Percentiles rank a stretch among this genome's conserved stretches.
phyloP scores from a whole-genome alignment of 2,329 filamentous ascomycete genomes.

The Sclerotinia trifoliorum region DNA sequence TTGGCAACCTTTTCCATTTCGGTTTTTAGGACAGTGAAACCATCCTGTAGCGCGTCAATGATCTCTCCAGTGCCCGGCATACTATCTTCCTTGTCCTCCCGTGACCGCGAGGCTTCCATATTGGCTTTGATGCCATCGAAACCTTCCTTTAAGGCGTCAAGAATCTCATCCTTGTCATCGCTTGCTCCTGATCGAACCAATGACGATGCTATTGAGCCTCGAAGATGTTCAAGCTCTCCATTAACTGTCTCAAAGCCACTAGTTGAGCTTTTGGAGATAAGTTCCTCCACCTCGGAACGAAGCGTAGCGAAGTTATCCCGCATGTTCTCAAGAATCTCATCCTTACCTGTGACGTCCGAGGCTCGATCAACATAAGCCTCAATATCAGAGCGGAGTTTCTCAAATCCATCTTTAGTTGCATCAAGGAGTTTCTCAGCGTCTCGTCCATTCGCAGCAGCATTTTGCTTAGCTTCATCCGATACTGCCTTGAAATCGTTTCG shows the following conservation, averaged over 20 bases:
- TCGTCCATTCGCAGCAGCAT: conserved; percentile 72
- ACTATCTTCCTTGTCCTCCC: conserved; percentile 36
- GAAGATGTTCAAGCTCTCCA: conserved; percentile 60
- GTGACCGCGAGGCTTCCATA: conserved; percentile 47
- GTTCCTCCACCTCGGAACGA: conserved; percentile 63
- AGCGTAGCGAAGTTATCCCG: conserved; percentile 64
- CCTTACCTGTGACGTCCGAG: conserved; percentile 66
- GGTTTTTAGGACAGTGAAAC: conserved; percentile 71
- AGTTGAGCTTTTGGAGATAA: conserved; percentile 52
- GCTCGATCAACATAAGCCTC: conserved; percentile 76
- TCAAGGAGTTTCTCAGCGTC: conserved; percentile 88
- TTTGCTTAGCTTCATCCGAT: conserved; percentile 69
- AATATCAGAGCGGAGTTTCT: conserved; percentile 75
- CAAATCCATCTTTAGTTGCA: conserved; percentile 82
- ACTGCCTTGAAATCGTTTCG: conserved; percentile 58
- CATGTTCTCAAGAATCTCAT: conserved; percentile 73
- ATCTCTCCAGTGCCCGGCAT: conserved; percentile 75
- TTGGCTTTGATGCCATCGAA: conserved; percentile 74
- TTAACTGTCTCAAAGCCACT: conserved; percentile 53
- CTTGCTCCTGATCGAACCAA: conserved; percentile 48
- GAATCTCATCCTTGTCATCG: conserved; percentile 62
- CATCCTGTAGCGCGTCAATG: conserved; percentile 85
- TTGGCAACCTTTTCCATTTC: conserved; percentile 76
- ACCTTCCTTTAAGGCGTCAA: conserved; percentile 61
- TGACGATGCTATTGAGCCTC: conserved; percentile 54